Conservation (phyloP, 768 basidiomycete genomes). For the Phallus indusiatus region DNA sequence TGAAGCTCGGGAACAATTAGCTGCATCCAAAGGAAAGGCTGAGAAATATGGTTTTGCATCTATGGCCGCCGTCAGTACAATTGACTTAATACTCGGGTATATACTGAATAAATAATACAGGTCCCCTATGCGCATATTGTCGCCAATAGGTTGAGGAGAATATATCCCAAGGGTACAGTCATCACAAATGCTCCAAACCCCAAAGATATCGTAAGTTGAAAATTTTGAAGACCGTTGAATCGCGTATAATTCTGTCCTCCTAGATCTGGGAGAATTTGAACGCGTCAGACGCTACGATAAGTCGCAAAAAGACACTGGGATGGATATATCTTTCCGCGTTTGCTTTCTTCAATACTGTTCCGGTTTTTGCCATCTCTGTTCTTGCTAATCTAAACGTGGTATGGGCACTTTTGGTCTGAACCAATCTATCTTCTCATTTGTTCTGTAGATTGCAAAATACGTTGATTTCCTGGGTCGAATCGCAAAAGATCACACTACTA, state of each 20-base stretch:
- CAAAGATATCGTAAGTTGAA: slow-evolving; percentile 63
- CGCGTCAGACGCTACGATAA: slow-evolving; percentile 54
- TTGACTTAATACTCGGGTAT: background rate
- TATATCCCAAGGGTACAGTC: slow-evolving; percentile 62
- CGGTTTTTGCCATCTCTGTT: slow-evolving; percentile 81
- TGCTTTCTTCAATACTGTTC: slow-evolving; percentile 93
- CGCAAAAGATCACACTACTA: slow-evolving; percentile 47
- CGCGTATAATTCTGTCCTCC: background rate
- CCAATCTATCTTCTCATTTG: background rate
- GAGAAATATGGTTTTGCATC: slow-evolving; percentile 92
- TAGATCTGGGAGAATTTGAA: slow-evolving; percentile 91
- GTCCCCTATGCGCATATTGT: slow-evolving; percentile 77
- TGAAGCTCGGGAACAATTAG: slow-evolving; percentile 61
- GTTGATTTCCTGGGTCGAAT: slow-evolving; percentile 71
- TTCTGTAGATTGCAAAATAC: slow-evolving; percentile 8
- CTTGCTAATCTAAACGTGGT: slow-evolving; percentile 85
- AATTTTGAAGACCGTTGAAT: background rate
- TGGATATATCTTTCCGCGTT: slow-evolving; percentile 67
- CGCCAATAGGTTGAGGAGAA: slow-evolving; percentile 56
- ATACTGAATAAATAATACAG: background rate
- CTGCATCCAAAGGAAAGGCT: slow-evolving; percentile 48
- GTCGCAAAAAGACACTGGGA: slow-evolving; percentile 63
- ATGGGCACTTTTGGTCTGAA: slow-evolving; percentile 19
- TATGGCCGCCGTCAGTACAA: slow-evolving; percentile 56
- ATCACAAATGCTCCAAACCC: slow-evolving; percentile 79